These are phyloP conservation scores for Cladosporium sp. DNA, from an alignment of 2,329 filamentous ascomycete genomes.

Conservation along the genomic window DNA sequence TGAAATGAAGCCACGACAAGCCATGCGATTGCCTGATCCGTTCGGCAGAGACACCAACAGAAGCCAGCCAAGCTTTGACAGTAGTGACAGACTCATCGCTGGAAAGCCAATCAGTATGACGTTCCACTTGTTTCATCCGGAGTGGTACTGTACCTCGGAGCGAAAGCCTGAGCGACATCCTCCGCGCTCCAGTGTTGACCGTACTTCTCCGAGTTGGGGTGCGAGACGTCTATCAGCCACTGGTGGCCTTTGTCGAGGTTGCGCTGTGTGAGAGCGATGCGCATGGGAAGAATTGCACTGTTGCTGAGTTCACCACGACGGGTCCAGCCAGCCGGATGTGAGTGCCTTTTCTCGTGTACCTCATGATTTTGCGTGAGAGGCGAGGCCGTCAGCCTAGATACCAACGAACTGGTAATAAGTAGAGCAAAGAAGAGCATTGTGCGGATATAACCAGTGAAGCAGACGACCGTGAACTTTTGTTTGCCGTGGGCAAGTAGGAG, in stretches of 20 bases:
- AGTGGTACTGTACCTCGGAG: constrained; percentile 37
- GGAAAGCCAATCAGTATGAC: constrained; percentile 14
- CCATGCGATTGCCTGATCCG: constrained; percentile 55
- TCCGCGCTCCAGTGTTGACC: constrained; percentile 48
- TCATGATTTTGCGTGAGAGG: constrained; percentile 30
- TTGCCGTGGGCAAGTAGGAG: constrained; percentile 2
- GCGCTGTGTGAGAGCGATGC: constrained; percentile 39
- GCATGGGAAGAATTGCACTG: constrained; percentile 38
- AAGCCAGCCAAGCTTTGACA: constrained; percentile 57
- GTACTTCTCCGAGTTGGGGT: constrained; percentile 46
- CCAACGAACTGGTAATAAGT: constrained; percentile 26
- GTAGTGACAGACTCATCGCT: constrained; percentile 49
- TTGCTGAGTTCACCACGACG: constrained; percentile 32
- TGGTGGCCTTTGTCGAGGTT: constrained; percentile 38
- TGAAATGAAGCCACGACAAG: constrained; percentile 58
- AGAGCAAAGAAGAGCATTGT: constrained; percentile 30
- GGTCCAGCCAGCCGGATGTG: constrained; percentile 34
- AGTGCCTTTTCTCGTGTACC: constrained; percentile 37
- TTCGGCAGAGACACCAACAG: constrained; percentile 52
- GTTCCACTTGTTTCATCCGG: constrained; percentile 17
- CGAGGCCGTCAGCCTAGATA: constrained; percentile 27
- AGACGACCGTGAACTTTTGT: constrained; percentile 1
- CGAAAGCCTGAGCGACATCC: constrained; percentile 48
- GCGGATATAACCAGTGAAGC: not conserved
- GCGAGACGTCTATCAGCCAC: constrained; percentile 43